Conservation (phyloP, 1,284 basidiomycete species). For the Melampsora larici-populina region DNA sequence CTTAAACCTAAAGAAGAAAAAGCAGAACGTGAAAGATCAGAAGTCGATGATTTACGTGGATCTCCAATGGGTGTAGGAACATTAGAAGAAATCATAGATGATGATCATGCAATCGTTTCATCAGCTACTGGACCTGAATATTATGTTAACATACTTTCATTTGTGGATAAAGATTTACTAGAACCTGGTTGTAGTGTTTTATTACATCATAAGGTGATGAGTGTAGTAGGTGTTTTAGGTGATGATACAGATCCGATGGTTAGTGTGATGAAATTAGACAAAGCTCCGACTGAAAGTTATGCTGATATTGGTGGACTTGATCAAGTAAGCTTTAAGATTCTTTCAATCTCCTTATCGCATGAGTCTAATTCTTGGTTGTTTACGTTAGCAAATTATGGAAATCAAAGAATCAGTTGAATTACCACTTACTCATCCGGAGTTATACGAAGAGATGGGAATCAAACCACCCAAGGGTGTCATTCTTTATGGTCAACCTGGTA, state of each 20-base stretch:
- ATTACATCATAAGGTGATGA: constrained; percentile 92
- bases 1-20: constrained; percentile 72
- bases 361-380: not conserved
- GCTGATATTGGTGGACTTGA: constrained; percentile 98
- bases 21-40: constrained; percentile 88
- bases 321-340: constrained; percentile 76
- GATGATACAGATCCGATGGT: constrained; percentile 98
- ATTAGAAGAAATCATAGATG: constrained; percentile 98
- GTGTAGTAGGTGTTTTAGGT: constrained; percentile 89
- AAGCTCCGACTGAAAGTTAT: constrained; percentile 97
- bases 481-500: constrained; percentile 96
- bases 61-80: constrained; percentile 96
- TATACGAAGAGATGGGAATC: constrained; percentile 99
- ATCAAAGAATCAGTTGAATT: constrained; percentile 91
- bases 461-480: constrained; percentile 98
- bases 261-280: constrained; percentile 64
- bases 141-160: constrained; percentile 97
- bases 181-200: constrained; percentile 95
- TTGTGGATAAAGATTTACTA: constrained; percentile 96
- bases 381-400: constrained; percentile 26
- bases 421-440: constrained; percentile 93
- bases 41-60: constrained; percentile 91
- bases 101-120: constrained; percentile 98
- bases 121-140: constrained; percentile 92
- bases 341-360: constrained; percentile 35